Conservation (phyloP, 176 grass and related monocot genomes). For the Carex scoparia region DNA sequence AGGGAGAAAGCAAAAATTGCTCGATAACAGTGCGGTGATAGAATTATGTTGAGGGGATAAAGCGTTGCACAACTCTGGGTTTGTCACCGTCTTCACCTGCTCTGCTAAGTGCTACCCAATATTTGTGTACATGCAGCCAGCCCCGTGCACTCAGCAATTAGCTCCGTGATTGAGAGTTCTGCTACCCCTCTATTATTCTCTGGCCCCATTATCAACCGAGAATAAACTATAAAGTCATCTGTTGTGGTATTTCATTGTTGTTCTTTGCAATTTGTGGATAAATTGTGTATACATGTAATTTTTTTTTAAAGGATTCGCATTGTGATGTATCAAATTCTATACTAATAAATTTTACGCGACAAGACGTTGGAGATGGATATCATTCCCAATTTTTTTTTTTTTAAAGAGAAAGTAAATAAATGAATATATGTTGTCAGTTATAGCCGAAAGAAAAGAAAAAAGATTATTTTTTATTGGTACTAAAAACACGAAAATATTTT, state of each 20-base stretch:
- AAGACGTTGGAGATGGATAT: neutral
- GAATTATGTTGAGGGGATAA: slow-evolving; percentile 14
- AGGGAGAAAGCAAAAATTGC: slow-evolving; percentile 10
- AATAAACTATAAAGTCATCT: neutral
- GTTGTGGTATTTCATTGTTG: neutral
- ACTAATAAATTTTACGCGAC: neutral
- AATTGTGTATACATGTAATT: no score
- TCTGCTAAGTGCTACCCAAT: neutral
- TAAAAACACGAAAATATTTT: neutral
- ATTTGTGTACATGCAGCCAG: neutral
- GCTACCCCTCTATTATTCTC: neutral
- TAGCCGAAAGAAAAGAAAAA: neutral
- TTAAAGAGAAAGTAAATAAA: neutral
- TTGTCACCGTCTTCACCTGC: slow-evolving; percentile 8
- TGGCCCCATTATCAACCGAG: neutral
- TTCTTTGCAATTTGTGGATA: neutral
- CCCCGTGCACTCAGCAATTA: slow-evolving; percentile 17
- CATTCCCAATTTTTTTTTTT: neutral
- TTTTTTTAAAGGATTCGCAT: no score
- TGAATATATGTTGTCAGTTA: neutral
- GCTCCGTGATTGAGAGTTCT: neutral
- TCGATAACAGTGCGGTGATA: slow-evolving; percentile 7
- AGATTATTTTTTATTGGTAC: neutral
- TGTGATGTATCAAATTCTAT: no score
- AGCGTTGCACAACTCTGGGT: neutral